These are phyloP conservation scores for Alisma plantagoaquatica DNA, from an alignment of 106 monocot species.

Conservation along the genomic window DNA sequence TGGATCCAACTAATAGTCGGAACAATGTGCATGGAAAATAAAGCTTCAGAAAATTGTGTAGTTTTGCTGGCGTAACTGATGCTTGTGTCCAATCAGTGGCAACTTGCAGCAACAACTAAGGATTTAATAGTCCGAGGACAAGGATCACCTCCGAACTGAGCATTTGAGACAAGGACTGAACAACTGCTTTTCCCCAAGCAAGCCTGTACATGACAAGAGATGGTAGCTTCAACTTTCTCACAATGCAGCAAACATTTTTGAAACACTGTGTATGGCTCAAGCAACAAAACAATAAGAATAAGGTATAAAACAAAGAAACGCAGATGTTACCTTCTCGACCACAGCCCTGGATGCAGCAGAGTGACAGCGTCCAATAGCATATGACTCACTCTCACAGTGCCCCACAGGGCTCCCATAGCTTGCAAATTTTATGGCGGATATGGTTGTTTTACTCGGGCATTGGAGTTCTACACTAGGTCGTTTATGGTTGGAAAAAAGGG, in stretches of 20 bases:
- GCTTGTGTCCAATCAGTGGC: no score
- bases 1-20: no score
- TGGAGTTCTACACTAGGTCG: slow-evolving; percentile 21
- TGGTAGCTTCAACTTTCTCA: background rate
- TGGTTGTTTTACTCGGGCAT: slow-evolving; percentile 30
- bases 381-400: slow-evolving; percentile 25
- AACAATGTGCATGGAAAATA: no score
- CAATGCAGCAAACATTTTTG: no score
- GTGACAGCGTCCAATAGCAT: slow-evolving; percentile 43
- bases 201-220: slow-evolving; percentile 20
- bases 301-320: slow-evolving; percentile 4
- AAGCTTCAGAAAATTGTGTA: no score
- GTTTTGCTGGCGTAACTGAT: no score
- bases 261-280: background rate
- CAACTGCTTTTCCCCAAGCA: slow-evolving; percentile 48
- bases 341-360: slow-evolving; percentile 24
- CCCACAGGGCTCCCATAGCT: slow-evolving; percentile 59
- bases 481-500: background rate
- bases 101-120: slow-evolving; percentile 45
- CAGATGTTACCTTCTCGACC: slow-evolving; percentile 45
- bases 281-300: background rate
- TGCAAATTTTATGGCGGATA: slow-evolving; percentile 58
- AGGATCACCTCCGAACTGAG: slow-evolving; percentile 48
- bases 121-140: slow-evolving; percentile 48
- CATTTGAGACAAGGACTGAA: slow-evolving; percentile 26